phyloP scores from a whole-genome alignment of 2,329 filamentous ascomycete genomes.

The Trichoderma endophyticum region DNA sequence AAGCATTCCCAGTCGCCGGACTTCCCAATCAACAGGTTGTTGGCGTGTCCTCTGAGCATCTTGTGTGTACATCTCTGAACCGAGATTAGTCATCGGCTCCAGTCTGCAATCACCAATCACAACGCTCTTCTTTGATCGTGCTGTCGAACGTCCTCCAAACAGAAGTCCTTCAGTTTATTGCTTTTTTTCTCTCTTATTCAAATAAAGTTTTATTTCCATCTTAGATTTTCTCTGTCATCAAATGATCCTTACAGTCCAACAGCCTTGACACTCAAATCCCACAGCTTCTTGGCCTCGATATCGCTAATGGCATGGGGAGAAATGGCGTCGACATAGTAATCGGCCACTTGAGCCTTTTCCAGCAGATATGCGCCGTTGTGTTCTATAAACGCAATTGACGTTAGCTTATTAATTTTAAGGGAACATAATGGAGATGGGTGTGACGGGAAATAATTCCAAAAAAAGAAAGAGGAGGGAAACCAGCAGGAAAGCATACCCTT shows the following conservation, averaged over 20 bases:
- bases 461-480: neutral
- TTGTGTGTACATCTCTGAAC: neutral
- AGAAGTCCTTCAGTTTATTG: neutral
- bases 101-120: neutral
- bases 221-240: neutral
- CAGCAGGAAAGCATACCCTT: slow-evolving; percentile 20
- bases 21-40: too few relatives aligned
- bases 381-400: slow-evolving; percentile 19
- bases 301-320: slow-evolving; percentile 32
- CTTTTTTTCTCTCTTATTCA: neutral
- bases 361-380: slow-evolving; percentile 34
- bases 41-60: too few relatives aligned
- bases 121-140: neutral
- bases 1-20: too few relatives aligned
- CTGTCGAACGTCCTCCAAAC: neutral
- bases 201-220: neutral
- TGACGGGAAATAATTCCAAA: neutral
- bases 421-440: neutral
- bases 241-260: slow-evolving; percentile 29
- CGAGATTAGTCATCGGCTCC: neutral
- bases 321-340: slow-evolving; percentile 30
- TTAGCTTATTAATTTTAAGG: neutral
- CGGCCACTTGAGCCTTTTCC: slow-evolving; percentile 31
- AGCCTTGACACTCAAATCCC: slow-evolving; percentile 45
- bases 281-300: slow-evolving; percentile 42